Evolutionary conservation across 768 basidiomycete genomes (phyloP).

Genomic region (Thelephora ganbajun): DNA sequence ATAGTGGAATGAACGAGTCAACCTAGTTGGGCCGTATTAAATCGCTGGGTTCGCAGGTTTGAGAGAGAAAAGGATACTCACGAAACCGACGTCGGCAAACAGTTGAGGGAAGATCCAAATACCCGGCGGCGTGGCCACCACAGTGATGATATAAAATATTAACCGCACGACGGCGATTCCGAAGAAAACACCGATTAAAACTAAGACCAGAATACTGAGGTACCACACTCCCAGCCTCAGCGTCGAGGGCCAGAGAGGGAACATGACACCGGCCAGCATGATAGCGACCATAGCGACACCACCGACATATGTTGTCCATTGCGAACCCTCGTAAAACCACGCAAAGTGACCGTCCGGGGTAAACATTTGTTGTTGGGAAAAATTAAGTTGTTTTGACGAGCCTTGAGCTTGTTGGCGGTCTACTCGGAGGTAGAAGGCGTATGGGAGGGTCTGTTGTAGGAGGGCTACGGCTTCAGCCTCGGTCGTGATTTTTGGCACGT

Average conservation of each 20-base stretch:
- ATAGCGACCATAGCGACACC: slow-evolving; percentile 84
- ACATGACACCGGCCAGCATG: slow-evolving; percentile 97
- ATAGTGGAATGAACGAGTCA: slow-evolving; percentile 92
- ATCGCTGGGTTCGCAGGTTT: neutral
- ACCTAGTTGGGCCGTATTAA: slow-evolving; percentile 36
- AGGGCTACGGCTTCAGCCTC: slow-evolving; percentile 64
- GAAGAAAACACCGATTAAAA: slow-evolving; percentile 83
- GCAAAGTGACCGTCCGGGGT: slow-evolving; percentile 76
- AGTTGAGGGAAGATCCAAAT: slow-evolving; percentile 99
- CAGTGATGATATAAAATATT: slow-evolving; percentile 88
- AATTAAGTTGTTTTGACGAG: slow-evolving; percentile 57
- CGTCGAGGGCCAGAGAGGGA: slow-evolving; percentile 92
- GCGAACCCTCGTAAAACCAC: slow-evolving; percentile 94
- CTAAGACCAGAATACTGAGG: slow-evolving; percentile 76
- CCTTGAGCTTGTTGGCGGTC: slow-evolving; percentile 57
- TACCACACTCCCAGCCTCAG: slow-evolving; percentile 95
- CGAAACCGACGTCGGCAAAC: slow-evolving; percentile 97
- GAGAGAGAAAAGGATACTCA: slow-evolving; percentile 30
- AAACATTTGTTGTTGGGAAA: slow-evolving; percentile 75
- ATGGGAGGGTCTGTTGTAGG: slow-evolving; percentile 60
- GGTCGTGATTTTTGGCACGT: slow-evolving; percentile 54
- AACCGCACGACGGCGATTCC: slow-evolving; percentile 80
- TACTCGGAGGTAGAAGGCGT: slow-evolving; percentile 87
- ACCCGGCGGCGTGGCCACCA: slow-evolving; percentile 74
- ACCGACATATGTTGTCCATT: slow-evolving; percentile 85